Conservation (phyloP, 1,284 basidiomycete species). For the Pyrrhoderma noxium region DNA sequence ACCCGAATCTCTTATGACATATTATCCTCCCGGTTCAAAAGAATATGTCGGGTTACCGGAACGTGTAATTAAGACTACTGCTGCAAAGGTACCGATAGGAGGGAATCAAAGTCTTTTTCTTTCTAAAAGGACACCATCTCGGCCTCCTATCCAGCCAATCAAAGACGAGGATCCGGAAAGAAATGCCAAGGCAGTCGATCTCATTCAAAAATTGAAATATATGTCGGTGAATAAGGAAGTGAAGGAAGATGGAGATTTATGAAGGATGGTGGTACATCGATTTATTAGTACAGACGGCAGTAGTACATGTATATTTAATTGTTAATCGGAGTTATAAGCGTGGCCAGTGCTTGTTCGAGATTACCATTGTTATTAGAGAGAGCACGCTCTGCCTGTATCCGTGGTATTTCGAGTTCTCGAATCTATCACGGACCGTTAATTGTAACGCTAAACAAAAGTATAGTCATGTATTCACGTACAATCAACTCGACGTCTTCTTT, state of each 20-base stretch:
- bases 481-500: slow-evolving; percentile 59
- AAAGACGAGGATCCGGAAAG: neutral
- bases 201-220: neutral
- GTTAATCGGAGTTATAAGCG: slow-evolving; percentile 25
- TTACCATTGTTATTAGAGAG: slow-evolving; percentile 44
- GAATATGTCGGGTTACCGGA: slow-evolving; percentile 26
- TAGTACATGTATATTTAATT: slow-evolving; percentile 3
- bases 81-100: too few species aligned
- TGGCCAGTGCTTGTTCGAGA: slow-evolving; percentile 35
- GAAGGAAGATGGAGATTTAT: neutral
- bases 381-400: slow-evolving; percentile 49
- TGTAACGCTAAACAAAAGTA: slow-evolving; percentile 1
- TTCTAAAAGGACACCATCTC: too few species aligned
- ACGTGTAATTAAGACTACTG: too few species aligned
- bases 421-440: slow-evolving; percentile 32
- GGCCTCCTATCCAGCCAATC: neutral
- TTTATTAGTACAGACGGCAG: neutral
- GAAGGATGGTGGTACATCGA: neutral
- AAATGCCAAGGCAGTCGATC: neutral
- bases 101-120: too few species aligned
- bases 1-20: too few species aligned
- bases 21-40: slow-evolving; percentile 27
- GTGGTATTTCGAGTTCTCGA: slow-evolving; percentile 56
- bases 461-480: slow-evolving; percentile 31
- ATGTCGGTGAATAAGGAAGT: neutral